These are phyloP conservation scores for Cornus kousa DNA, from an alignment of 148 eudicot genomes.

Conservation along the genomic window DNA sequence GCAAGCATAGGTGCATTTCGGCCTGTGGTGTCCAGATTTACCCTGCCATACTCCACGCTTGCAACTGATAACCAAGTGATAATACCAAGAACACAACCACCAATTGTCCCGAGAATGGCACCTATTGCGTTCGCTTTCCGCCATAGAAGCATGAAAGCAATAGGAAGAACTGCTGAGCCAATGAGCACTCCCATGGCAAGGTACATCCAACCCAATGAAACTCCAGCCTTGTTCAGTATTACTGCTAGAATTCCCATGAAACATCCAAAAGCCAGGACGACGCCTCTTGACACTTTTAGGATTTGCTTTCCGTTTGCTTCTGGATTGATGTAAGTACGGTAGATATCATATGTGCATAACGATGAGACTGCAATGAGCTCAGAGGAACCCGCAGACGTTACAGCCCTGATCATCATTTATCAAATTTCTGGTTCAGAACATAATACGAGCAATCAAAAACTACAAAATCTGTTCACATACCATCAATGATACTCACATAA, in stretches of 20 bases:
- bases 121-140: conserved; percentile 82
- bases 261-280: conserved; percentile 77
- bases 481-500: conserved; percentile 58
- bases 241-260: conserved; percentile 94
- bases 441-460: not conserved
- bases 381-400: conserved; percentile 95
- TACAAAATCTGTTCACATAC: not conserved
- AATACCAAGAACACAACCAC: conserved; percentile 72
- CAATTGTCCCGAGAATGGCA: conserved; percentile 61
- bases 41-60: conserved; percentile 69
- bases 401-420: conserved; percentile 61
- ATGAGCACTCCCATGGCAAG: conserved; percentile 90
- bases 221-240: conserved; percentile 81
- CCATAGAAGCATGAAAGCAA: conserved; percentile 94
- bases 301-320: conserved; percentile 84
- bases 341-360: conserved; percentile 91
- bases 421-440: not conserved
- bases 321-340: conserved; percentile 89
- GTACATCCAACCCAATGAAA: conserved; percentile 96
- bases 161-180: conserved; percentile 94
- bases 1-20: conserved; percentile 88
- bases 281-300: conserved; percentile 67
- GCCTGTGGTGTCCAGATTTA: conserved; percentile 84
- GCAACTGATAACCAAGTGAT: conserved; percentile 70
- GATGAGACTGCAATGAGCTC: conserved; percentile 98